phyloP scores from a whole-genome alignment of 225 moss, liverwort and hornwort genomes.

The Rhytidiadelphus loreus region DNA sequence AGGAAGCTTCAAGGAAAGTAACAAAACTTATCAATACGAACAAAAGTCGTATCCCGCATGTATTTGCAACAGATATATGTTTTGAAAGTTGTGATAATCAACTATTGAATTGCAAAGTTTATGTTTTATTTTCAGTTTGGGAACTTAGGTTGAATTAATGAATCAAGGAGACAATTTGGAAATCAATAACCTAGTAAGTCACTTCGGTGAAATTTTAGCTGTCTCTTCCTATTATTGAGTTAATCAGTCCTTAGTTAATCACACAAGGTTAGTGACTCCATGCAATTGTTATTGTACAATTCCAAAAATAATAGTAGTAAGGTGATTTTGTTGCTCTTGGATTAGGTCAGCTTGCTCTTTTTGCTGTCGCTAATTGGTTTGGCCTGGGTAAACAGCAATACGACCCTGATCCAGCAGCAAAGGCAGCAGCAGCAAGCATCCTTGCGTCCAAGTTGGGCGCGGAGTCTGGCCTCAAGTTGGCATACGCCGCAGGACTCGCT shows the following conservation, averaged over 20 bases:
- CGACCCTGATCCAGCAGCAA: constrained; percentile 95
- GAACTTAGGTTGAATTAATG: neutral
- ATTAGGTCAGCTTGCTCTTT: neutral
- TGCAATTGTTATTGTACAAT: neutral
- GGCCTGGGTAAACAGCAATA: constrained; percentile 59
- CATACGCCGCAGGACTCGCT: constrained; percentile 58
- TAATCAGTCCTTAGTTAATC: neutral
- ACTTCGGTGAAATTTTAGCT: neutral
- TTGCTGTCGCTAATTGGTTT: neutral
- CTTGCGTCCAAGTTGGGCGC: constrained; percentile 91
- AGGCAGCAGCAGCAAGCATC: constrained; percentile 94
- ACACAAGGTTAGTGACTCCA: neutral
- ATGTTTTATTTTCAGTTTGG: neutral
- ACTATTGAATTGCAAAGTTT: neutral
- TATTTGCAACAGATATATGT: neutral
- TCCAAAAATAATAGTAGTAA: neutral
- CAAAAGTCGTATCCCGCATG: too few relatives aligned
- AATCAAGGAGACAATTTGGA: neutral
- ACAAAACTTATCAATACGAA: too few relatives aligned
- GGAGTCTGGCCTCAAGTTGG: constrained; percentile 87
- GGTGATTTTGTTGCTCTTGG: neutral
- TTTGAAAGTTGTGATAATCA: neutral
- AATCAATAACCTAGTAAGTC: neutral
- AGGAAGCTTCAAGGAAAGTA: neutral
- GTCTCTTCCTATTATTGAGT: neutral